Evolutionary conservation across 345 rosid species (phyloP), one percentile per base, ranked within the genome.

Genomic region (Lepidium africanum): DNA sequence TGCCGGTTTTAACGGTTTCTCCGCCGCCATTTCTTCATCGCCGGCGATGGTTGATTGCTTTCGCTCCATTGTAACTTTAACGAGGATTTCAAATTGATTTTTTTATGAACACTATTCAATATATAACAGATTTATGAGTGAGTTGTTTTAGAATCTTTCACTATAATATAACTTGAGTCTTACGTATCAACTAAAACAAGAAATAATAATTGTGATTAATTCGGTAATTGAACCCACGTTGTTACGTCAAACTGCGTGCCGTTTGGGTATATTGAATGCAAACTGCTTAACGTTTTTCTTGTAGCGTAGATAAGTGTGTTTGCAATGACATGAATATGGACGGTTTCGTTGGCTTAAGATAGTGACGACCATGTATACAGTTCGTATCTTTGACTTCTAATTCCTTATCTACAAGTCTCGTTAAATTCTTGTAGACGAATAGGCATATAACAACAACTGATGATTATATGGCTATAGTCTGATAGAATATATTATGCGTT

Each of bases 11-110:
- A 70, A 16, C 16, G 78, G 70, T 41, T 74, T 61, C 10, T 79
- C 85, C 14, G 85, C 78, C 82, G 76, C 81, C 53, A 4, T 84
- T 59, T 52, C 75, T 64, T 75, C 74, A 27, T 75, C 78, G n/a
- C 51, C 59, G 69, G 59, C 52, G 51, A 2, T 74, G 2, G 3
- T 51, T 38, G 74, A 40, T 14, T 14, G 37, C 23, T 68, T 68
- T 54, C 54, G 69, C 9, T 59, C 78, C 73, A 74, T 74, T 1
- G 16, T 10, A 49, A 0, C 53, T 39, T 17, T 51, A 59, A 14
- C 61, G 43, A 50, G 1, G 15, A 6, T 11, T 52, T 23, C 16
- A 5, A 9, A 17, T 8, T 40, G 40, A 53, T 14, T 15, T 19
- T 8, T 19, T 35, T 1, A 3, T 49, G 36, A 41, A 32, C 12